A percentile compares a stretch with the other conserved stretches of the same genome.
phyloP scores from a whole-genome alignment of 768 basidiomycete genomes.

The Paxillus ammoniavirescens region DNA sequence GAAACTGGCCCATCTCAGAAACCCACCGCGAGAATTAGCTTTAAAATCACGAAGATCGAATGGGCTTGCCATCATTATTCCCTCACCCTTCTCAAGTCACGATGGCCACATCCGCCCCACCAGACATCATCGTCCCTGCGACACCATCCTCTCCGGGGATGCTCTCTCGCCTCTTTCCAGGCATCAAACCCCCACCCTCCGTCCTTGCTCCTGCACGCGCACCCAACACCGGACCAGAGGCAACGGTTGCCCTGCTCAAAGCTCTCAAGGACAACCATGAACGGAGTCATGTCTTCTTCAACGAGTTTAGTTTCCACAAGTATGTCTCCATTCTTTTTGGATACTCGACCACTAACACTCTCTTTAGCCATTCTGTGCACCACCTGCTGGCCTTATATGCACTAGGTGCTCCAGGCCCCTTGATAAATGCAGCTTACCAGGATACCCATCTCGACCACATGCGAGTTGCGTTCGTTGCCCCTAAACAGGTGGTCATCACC shows the following conservation, averaged over 20 bases:
- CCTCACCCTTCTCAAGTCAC: not conserved
- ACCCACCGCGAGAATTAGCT: not conserved
- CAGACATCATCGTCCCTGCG: conserved; percentile 18
- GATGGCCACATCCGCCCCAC: conserved; percentile 29
- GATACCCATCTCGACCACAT: conserved; percentile 38
- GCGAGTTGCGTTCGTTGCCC: conserved; percentile 32
- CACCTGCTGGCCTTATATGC: conserved; percentile 58
- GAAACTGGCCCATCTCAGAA: too few relatives aligned
- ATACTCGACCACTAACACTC: not conserved
- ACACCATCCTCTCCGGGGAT: conserved; percentile 18
- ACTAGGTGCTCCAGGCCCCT: conserved; percentile 48
- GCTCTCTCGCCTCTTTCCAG: conserved; percentile 32
- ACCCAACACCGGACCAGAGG: conserved; percentile 38
- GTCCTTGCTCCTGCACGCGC: conserved; percentile 35
- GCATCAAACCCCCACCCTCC: conserved; percentile 30
- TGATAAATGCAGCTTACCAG: conserved; percentile 43
- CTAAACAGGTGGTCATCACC: conserved; percentile 23
- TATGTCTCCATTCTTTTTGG: conserved; percentile 6
- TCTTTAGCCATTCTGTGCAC: conserved; percentile 52
- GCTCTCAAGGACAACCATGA: conserved; percentile 52
- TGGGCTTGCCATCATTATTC: not conserved
- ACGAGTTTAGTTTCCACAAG: conserved; percentile 36
- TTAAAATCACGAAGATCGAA: not conserved
- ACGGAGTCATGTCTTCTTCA: conserved; percentile 54
- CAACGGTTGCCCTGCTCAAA: conserved; percentile 37